Evolutionary conservation across 371 early-diverging fungal species (phyloP).

Genomic region (Pancytospora philotis): DNA sequence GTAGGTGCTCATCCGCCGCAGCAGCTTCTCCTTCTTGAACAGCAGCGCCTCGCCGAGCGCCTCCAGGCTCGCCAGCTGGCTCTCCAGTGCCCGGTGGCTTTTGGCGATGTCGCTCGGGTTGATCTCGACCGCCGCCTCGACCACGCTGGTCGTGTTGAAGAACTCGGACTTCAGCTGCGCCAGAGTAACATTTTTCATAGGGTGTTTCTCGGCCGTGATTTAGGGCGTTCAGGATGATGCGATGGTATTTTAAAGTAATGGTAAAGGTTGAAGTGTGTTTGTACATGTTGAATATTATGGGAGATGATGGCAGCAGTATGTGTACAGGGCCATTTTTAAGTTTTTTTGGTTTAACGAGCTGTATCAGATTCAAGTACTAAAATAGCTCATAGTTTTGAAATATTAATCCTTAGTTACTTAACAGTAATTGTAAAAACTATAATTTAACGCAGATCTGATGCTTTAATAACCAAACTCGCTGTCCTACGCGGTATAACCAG

Average conservation of each 20-base stretch:
- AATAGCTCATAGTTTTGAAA: too few relatives aligned
- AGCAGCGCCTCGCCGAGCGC: conserved; percentile 41
- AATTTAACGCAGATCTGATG: too few relatives aligned
- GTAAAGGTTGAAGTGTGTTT: background rate
- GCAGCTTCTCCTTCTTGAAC: conserved; percentile 48
- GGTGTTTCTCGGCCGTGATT: too few relatives aligned
- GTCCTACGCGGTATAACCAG: too few relatives aligned
- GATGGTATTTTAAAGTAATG: background rate
- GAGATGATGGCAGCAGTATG: background rate
- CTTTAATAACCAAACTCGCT: too few relatives aligned
- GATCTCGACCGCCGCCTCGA: conserved; percentile 36
- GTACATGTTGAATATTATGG: background rate
- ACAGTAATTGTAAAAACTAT: too few relatives aligned
- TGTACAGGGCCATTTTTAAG: background rate
- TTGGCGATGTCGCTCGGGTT: background rate
- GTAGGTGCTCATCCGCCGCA: background rate
- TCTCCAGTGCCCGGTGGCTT: conserved; percentile 9
- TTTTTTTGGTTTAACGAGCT: too few relatives aligned
- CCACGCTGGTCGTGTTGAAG: conserved; percentile 19
- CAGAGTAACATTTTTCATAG: conserved; percentile 43
- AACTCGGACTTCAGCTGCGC: conserved; percentile 38
- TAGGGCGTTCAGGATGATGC: background rate
- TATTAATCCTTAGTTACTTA: too few relatives aligned
- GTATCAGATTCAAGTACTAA: too few relatives aligned
- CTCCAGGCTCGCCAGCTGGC: conserved; percentile 28